Conservation (phyloP, 306 rosid genomes). For the Arachis stenosperma region DNA sequence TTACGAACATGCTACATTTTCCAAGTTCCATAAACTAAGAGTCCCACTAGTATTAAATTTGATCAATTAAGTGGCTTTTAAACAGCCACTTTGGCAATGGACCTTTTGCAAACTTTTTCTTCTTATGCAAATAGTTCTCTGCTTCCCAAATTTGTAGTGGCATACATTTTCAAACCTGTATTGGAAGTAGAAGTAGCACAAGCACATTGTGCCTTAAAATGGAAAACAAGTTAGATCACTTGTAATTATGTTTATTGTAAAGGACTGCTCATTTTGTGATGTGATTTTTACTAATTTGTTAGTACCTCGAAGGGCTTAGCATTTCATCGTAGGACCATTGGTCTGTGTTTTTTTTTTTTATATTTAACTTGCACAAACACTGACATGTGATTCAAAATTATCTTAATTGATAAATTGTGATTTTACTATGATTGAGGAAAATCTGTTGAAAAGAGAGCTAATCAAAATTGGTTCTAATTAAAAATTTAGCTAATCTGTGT, state of each 20-base stretch:
- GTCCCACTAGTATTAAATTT: neutral
- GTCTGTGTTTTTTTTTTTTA: neutral
- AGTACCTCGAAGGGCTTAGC: conserved; percentile 15
- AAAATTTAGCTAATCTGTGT: no score
- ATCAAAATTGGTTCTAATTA: no score
- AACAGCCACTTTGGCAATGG: conserved; percentile 1
- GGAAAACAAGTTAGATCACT: conserved; percentile 28
- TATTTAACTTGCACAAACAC: conserved; percentile 18
- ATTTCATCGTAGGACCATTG: conserved; percentile 15
- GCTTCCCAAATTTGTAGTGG: conserved; percentile 18
- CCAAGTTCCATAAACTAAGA: neutral
- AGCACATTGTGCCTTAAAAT: conserved; percentile 24
- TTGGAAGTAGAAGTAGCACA: conserved; percentile 24
- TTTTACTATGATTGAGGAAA: neutral
- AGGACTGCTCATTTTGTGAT: conserved; percentile 9
- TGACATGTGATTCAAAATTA: conserved; percentile 2
- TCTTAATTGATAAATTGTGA: conserved; percentile 12
- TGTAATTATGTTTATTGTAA: conserved; percentile 28
- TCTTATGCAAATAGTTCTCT: neutral
- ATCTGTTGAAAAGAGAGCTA: neutral
- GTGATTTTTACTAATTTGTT: conserved; percentile 15
- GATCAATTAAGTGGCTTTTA: conserved; percentile 10
- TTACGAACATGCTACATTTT: neutral
- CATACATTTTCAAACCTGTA: neutral
- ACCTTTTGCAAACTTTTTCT: neutral